Evolutionary conservation across 345 rosid genomes (phyloP).

Genomic region (Eucalyptus microcorys): DNA sequence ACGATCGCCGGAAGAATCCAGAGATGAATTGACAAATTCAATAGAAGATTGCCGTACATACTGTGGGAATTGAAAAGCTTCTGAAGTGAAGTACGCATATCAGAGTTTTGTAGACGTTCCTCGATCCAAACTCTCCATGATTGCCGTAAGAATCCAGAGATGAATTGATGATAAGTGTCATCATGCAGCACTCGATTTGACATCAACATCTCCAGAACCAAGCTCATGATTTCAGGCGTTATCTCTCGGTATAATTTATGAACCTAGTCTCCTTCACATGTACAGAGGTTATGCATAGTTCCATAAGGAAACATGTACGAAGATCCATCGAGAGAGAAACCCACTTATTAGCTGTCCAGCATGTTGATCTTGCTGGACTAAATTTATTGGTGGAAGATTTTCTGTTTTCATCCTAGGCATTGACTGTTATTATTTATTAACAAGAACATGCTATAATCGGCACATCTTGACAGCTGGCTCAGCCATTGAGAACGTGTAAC

Average conservation of each 20-base stretch:
- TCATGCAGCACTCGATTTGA: background rate
- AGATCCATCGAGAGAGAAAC: background rate
- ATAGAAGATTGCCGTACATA: background rate
- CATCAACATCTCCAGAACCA: background rate
- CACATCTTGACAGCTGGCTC: background rate
- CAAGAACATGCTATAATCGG: background rate
- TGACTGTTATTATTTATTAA: background rate
- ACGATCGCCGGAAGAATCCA: background rate
- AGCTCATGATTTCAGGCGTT: background rate
- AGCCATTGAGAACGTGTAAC: background rate
- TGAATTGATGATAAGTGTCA: background rate
- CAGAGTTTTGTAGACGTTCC: background rate
- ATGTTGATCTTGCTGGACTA: background rate
- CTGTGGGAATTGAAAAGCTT: background rate
- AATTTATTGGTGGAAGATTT: background rate
- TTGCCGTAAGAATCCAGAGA: background rate
- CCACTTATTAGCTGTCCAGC: background rate
- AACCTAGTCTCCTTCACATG: background rate
- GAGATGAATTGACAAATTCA: background rate
- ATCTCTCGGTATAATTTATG: background rate
- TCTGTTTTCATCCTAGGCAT: background rate
- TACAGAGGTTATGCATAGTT: background rate
- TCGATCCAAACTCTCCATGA: background rate
- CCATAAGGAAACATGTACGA: background rate
- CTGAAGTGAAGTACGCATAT: background rate